Conservation (phyloP, 192 early-diverging fungal genomes). For the Glomus cerebriforme region DNA sequence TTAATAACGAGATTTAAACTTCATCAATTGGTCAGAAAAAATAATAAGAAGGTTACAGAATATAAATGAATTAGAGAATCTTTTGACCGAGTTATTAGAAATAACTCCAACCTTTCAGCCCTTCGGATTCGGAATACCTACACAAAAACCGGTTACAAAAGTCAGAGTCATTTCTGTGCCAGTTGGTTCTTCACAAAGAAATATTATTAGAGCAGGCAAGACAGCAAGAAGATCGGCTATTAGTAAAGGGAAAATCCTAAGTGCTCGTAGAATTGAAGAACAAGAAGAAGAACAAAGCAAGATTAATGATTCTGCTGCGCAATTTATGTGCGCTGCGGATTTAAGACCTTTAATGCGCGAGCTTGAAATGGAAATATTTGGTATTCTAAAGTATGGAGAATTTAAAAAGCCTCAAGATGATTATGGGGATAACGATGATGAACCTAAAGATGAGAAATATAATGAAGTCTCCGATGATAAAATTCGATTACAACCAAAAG, state of each 20-base stretch:
- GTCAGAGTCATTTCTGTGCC: neutral
- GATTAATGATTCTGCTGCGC: neutral
- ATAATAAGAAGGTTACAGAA: constrained; percentile 47
- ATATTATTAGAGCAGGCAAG: neutral
- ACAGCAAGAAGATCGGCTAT: constrained; percentile 16
- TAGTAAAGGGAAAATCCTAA: constrained; percentile 20
- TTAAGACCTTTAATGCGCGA: constrained; percentile 40
- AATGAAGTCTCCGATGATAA: neutral
- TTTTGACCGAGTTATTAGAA: constrained; percentile 40
- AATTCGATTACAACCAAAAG: constrained; percentile 34
- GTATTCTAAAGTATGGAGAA: constrained; percentile 8
- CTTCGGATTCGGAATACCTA: constrained; percentile 39
- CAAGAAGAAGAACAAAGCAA: constrained; percentile 9
- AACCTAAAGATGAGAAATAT: neutral
- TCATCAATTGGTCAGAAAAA: constrained; percentile 25
- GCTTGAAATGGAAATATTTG: constrained; percentile 29
- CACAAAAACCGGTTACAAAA: constrained; percentile 16
- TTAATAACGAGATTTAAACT: neutral
- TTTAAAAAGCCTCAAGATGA: neutral
- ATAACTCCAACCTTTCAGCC: constrained; percentile 41
- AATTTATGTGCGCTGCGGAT: constrained; percentile 24
- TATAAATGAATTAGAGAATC: constrained; percentile 42
- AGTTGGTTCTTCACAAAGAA: neutral
- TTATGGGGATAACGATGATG: constrained; percentile 4
- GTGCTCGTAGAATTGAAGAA: constrained; percentile 6